Evolutionary conservation across 768 basidiomycete genomes (phyloP).

Genomic region (Tricholoma flavovirens): DNA sequence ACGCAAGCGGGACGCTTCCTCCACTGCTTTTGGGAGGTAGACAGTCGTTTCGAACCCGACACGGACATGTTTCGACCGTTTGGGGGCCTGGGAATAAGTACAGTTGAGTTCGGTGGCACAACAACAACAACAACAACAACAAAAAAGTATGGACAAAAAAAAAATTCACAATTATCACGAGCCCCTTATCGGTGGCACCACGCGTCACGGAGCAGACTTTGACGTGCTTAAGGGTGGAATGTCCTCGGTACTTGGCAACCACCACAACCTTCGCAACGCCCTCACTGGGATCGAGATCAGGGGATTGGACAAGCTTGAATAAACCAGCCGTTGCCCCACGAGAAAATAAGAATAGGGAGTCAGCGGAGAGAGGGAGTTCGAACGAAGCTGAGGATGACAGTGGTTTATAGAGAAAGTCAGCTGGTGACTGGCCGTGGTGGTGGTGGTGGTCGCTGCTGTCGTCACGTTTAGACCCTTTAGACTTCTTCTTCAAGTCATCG

Average conservation of each 20-base stretch:
- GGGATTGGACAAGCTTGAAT: slow-evolving; percentile 19
- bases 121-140: no score
- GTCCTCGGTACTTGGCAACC: slow-evolving; percentile 16
- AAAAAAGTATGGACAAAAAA: not conserved
- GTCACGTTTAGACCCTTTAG: not conserved
- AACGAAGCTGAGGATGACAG: slow-evolving; percentile 11
- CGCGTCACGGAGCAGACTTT: slow-evolving; percentile 24
- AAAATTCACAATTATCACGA: slow-evolving; percentile 31
- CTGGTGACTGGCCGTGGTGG: not conserved
- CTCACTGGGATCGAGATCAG: slow-evolving; percentile 9
- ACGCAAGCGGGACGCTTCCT: slow-evolving; percentile 17
- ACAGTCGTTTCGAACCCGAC: slow-evolving; percentile 20
- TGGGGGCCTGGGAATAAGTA: slow-evolving; percentile 12
- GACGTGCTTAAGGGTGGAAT: slow-evolving; percentile 17
- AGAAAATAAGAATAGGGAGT: slow-evolving; percentile 24
- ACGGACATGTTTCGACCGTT: slow-evolving; percentile 5
- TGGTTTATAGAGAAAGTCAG: not conserved
- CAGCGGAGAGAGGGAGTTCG: slow-evolving; percentile 21
- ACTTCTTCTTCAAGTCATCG: not conserved
- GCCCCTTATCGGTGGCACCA: slow-evolving; percentile 21
- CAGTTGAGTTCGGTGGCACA: not conserved
- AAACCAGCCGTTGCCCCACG: slow-evolving; percentile 22
- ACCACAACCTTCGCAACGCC: slow-evolving; percentile 20
- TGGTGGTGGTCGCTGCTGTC: not conserved
- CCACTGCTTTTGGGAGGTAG: slow-evolving; percentile 15